phyloP scores from a whole-genome alignment of 2,329 filamentous ascomycete species.

The Stachybotrys chartarum region DNA sequence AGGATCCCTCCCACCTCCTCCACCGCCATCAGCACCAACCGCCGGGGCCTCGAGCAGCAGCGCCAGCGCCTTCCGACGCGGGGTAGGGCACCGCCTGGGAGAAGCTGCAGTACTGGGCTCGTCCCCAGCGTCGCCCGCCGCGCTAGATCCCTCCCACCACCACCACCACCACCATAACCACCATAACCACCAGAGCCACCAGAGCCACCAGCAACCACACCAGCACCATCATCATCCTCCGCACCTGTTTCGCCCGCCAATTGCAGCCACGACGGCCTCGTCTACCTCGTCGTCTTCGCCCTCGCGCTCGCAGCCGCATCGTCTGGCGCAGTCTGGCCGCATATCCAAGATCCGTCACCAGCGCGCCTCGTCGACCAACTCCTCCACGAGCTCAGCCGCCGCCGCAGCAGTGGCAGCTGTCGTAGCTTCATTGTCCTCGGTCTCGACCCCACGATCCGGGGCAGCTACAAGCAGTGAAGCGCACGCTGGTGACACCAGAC shows the following conservation, averaged over 20 bases:
- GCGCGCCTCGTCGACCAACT: background rate
- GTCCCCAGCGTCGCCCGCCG: background rate
- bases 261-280: background rate
- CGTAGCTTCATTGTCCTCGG: conserved; percentile 2
- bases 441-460: conserved; percentile 4
- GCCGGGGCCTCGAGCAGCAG: background rate
- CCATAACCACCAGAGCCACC: background rate
- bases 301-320: background rate
- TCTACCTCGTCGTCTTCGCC: background rate
- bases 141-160: background rate
- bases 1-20: background rate
- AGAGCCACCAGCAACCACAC: background rate
- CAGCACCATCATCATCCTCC: background rate
- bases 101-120: background rate
- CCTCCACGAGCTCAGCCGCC: background rate
- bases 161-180: background rate
- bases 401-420: conserved; percentile 1
- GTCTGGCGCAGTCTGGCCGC: background rate
- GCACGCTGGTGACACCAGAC: background rate
- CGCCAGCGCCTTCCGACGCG: background rate
- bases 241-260: background rate
- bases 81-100: background rate
- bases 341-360: background rate
- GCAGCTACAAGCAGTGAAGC: background rate
- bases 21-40: background rate